Base-by-base conservation (phyloP, 2,329 filamentous ascomycete species). In the Alternaria conjuncta region DNA sequence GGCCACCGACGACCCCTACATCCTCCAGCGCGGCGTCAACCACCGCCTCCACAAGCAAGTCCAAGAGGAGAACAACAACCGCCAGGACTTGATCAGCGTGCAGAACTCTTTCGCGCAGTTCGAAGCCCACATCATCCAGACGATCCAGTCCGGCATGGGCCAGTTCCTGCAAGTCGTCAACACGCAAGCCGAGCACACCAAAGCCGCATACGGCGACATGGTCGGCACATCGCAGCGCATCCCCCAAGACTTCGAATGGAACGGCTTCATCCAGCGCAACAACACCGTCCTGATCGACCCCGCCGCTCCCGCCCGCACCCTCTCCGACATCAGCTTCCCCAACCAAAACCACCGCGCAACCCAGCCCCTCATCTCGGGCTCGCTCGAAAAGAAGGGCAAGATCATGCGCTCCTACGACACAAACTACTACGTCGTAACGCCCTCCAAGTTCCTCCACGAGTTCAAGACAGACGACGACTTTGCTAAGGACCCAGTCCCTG, bases 21-120 rank as follows among this genome's bases (percentile, higher is more conserved):
- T 98, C 60, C 79, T 98, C 49, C 88, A 91, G 73, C 90, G 95
- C 30, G 92, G 92, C 63, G 89, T 97, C 61, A 83, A 92, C 68
- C 88, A 97, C 83, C 90, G 94, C 46, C 85, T 99, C 59, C 90
- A 93, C 86, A 95, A 92, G 84, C 96, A 99, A 83, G 88, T 98
- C 36, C 85, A 93, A 50, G 93, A 97, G 77, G 96, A 99, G 84
- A 99, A 99, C 86, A 96, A 94, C 84, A 95, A 96, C 82, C 89
- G 91, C 68, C 93, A 97, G 78, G 96, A 99, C 78, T 87, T 98
- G 61, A 87, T 99, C 66, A 87, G 90, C 10, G 92, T 97, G n/a
- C 96, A 99, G 82, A 90, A 91, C 82, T 93, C 93, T 78, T 97
- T 98, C 78, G 85, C 90, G 60, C 86, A 89, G 41, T 99, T 98